A percentile compares a stretch with the other conserved stretches of the same genome.
Conservation (phyloP, 2,329 filamentous ascomycete genomes). For the Dissoconium aciculare region DNA sequence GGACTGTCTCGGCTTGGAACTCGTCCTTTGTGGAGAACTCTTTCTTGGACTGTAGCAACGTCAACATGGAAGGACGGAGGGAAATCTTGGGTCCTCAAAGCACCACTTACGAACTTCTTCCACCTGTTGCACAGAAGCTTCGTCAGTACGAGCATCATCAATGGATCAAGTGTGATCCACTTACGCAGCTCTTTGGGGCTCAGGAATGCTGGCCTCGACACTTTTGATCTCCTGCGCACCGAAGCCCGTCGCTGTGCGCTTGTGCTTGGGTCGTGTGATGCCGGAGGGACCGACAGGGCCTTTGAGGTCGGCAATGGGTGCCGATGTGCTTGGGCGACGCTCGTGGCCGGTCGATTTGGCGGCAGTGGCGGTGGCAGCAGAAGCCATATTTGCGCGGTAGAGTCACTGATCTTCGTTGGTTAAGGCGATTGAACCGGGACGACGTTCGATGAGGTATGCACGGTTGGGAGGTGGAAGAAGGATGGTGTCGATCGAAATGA, state of each 20-base stretch:
- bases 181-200: constrained; percentile 73
- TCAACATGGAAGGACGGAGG: constrained; percentile 7
- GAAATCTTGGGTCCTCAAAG: not conserved
- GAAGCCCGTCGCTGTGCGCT: constrained; percentile 89
- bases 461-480: too few species aligned
- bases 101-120: constrained; percentile 41
- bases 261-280: constrained; percentile 89
- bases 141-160: constrained; percentile 11
- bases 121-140: constrained; percentile 29
- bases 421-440: not conserved
- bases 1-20: constrained; percentile 71
- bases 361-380: constrained; percentile 22
- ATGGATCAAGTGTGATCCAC: constrained; percentile 21
- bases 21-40: constrained; percentile 67
- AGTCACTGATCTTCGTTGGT: not conserved
- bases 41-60: constrained; percentile 38
- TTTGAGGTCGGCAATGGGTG: constrained; percentile 72
- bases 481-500: too few species aligned
- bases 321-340: constrained; percentile 65
- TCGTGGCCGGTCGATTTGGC: constrained; percentile 37
- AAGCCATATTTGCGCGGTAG: constrained; percentile 13
- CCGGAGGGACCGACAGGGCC: constrained; percentile 66
- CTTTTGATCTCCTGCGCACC: constrained; percentile 81
- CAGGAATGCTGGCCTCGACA: constrained; percentile 82
- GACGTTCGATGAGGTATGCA: too few species aligned